These are phyloP conservation scores for Hyaloscypha bicolor DNA, from an alignment of 495 filamentous ascomycete species.

Conservation along the genomic window DNA sequence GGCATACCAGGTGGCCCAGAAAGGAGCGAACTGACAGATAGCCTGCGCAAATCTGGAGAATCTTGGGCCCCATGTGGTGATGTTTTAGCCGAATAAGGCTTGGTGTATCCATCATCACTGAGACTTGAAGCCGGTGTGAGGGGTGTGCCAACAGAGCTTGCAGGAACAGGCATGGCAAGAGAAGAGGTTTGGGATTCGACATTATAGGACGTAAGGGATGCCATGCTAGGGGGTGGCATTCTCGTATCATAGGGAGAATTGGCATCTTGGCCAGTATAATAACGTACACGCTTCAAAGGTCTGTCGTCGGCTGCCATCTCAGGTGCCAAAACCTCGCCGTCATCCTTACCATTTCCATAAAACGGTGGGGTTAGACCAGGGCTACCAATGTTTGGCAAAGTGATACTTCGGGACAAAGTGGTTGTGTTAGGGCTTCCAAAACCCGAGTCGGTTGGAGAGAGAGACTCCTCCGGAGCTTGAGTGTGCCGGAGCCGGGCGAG, in stretches of 20 bases:
- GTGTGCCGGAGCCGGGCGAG: constrained; percentile 12
- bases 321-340: neutral
- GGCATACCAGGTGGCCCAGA: constrained; percentile 35
- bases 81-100: constrained; percentile 16
- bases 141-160: constrained; percentile 23
- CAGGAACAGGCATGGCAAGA: neutral
- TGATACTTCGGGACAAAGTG: constrained; percentile 16
- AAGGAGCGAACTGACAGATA: constrained; percentile 47
- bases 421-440: constrained; percentile 2
- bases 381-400: constrained; percentile 3
- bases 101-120: constrained; percentile 24
- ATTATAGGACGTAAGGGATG: constrained; percentile 6
- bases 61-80: constrained; percentile 27
- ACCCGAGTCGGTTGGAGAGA: constrained; percentile 8
- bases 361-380: neutral
- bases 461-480: neutral
- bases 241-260: constrained; percentile 11
- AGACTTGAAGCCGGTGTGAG: constrained; percentile 34
- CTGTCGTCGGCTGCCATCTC: constrained; percentile 4
- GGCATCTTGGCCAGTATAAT: constrained; percentile 14
- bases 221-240: constrained; percentile 28
- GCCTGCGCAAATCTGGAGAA: constrained; percentile 37
- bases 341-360: neutral
- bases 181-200: constrained; percentile 4
- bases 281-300: constrained; percentile 22